Evolutionary conservation across 106 monocot species (phyloP).

Genomic region (Gastrodia elata): DNA sequence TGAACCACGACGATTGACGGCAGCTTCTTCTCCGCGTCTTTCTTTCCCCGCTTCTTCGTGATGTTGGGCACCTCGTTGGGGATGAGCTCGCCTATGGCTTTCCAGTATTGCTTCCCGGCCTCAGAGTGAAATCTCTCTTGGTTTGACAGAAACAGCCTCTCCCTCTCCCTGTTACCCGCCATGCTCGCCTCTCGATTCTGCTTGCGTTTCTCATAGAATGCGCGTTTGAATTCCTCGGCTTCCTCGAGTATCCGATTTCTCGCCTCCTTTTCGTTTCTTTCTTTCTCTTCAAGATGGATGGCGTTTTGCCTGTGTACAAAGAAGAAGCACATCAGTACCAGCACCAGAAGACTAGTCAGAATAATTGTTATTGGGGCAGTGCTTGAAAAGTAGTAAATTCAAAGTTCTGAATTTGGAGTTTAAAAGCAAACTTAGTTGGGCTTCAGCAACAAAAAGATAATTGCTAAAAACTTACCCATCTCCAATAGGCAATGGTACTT

Average conservation of each 20-base stretch:
- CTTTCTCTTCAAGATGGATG: conserved; percentile 52
- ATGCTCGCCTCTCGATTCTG: conserved; percentile 41
- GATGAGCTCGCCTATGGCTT: conserved; percentile 58
- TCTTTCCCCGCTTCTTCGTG: conserved; percentile 61
- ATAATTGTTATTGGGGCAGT: no score
- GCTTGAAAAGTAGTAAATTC: no score
- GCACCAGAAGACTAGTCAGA: no score
- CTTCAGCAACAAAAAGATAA: no score
- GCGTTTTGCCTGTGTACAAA: conserved; percentile 40
- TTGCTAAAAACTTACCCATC: no score
- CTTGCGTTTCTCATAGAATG: conserved; percentile 26
- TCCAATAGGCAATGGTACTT: no score
- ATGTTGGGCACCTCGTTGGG: conserved; percentile 52
- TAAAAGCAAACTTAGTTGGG: no score
- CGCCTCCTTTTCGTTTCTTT: conserved; percentile 41
- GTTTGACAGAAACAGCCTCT: conserved; percentile 53
- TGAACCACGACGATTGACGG: conserved; percentile 49
- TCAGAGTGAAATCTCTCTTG: conserved; percentile 64
- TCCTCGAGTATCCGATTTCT: conserved; percentile 45
- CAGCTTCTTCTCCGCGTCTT: conserved; percentile 53
- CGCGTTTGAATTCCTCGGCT: conserved; percentile 46
- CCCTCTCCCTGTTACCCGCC: conserved; percentile 41
- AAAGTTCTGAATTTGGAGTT: no score
- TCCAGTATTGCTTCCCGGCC: conserved; percentile 74
- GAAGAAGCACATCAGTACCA: no score